Evolutionary conservation across 2,329 filamentous ascomycete genomes (phyloP), one percentile per base, ranked within the genome.

Genomic region (Hortaea werneckii): DNA sequence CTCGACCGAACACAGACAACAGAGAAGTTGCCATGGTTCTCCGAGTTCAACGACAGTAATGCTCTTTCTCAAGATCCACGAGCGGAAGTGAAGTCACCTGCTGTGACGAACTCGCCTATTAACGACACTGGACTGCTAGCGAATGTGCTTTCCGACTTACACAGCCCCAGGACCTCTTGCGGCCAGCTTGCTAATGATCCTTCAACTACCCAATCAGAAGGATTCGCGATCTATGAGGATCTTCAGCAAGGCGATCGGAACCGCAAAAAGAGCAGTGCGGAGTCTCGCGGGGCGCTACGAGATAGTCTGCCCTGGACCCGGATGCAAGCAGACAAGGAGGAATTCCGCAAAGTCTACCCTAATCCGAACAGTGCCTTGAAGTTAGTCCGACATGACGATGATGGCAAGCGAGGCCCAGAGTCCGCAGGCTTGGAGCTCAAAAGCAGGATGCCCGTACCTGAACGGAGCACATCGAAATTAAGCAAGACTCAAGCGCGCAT

Each of bases 341-440:
- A 39, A 3, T 56, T 43, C 45, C 48, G 48, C 30, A 59, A 54
- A 44, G 29, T 46, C 5, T 49, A 50, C 41, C 55, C 57, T 9
- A 43, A 43, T 7, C 50, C 59, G 5, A 62, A 62, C 45, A 59
- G 54, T 37, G 50, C 53, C 8, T 54, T 54, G 12, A 61, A 58
- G 49, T 50, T 48, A 29, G 46, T 50, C 3, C 52, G 47, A 29
- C 47, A 20, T n/a, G 42, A 47, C 5, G 20, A 13, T 10, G 34
- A 29, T 29, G 34, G 34, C 12, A 30, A 34, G 20, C 40, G 26
- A 10, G 28, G 29, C 28, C 20, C 20, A 20, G 20, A 20, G 20
- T 20, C 20, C 20, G 20, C 20, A 4, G 20, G 20, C 20, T 20
- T 20, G 20, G 20, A 20, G 20, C 20, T 4, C 20, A 20, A 20